Evolutionary conservation across 2,329 filamentous ascomycete genomes (phyloP), one percentile per base, ranked within the genome.

Genomic region (Pseudogymnoascus sp.): DNA sequence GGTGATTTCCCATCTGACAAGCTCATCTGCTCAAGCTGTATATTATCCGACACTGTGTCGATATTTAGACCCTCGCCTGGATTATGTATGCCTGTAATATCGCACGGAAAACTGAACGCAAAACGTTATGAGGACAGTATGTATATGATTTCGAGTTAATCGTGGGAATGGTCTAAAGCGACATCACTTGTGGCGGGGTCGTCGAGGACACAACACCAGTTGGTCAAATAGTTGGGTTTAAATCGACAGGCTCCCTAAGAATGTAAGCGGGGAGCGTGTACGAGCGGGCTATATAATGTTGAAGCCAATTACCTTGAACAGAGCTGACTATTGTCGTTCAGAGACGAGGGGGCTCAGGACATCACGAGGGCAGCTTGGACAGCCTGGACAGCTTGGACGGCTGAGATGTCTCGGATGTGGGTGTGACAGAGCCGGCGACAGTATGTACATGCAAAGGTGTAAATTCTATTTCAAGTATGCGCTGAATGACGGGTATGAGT

Each of bases 1-100:
- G 62, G 21, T 12, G 53, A 35, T 21, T 38, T 62, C n/a, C 66
- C 63, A 56, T 63, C 61, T 44, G 66, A 62, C 40, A 62, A 37
- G 25, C 62, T 53, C 62, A 63, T 63, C 66, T 35, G 50, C 62
- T 37, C 62, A 16, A 53, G 59, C 25, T 40, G 37, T 35, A 62
- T 56, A 12, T 33, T 33, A 11, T 33, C 50, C n/a, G 50, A 33
- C 50, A 56, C 50, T 21, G 50, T 56, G 47, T 21, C 10, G 50
- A 33, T 56, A 56, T 56, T 11, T 56, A n/a, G 8, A 56, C 23
- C 50, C 28, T 33, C 8, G 47, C n/a, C 16, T 33, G 10, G 16
- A 14, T 18, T 56, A 31, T 56, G 50, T 56, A 35, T 35, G 28
- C 44, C 23, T 25, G 44, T 25, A 47, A 14, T 47, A 47, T 25